Base-by-base conservation (phyloP, 2,329 filamentous ascomycete genomes). In the Penicillium sp. region DNA sequence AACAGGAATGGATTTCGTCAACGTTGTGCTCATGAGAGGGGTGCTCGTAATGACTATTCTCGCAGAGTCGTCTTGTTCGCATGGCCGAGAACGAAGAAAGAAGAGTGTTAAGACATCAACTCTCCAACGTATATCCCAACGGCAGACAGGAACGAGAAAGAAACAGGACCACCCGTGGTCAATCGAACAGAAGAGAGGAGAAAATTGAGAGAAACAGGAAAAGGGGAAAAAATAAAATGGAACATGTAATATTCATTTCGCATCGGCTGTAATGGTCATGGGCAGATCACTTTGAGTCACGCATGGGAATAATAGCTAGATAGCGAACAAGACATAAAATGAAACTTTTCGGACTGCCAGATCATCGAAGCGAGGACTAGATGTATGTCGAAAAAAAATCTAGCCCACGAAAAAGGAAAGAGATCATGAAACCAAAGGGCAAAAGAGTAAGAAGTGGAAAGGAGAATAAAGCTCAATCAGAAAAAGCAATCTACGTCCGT, bases 311-410 rank as follows among this genome's bases (percentile, higher is more conserved):
- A 67, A 62, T 61, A 69, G 65, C 64, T 66, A 62, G 61, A 68
- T 68, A 64, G 61, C 57, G 56, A 66, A 61, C 57, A 65, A 61
- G 59, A 63, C 52, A 57, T 55, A 46, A 62, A 57, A 59, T 56
- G 48, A 60, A 72, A 73, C 70, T 72, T 73, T 73, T 74, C 65
- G 64, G 69, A 70, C 61, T 69, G 69, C 63, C 69, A 61, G 63
- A 68, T 66, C 68, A 71, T 64, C 61, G 62, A 61, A 67, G 65
- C 65, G 64, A 65, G 61, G 63, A 70, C 68, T 67, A 71, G 67
- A 68, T 64, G 61, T 61, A 50, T 65, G 65, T 65, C 64, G 56
- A 50, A 48, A 35, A 47, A 31, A 61, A 57, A 67, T 63, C 64
- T 66, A 69, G 67, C 60, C 66, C 60, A 59, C 66, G 55, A 60